These are phyloP conservation scores for Quillaja saponaria DNA, from an alignment of 306 rosid genomes.

Conservation along the genomic window DNA sequence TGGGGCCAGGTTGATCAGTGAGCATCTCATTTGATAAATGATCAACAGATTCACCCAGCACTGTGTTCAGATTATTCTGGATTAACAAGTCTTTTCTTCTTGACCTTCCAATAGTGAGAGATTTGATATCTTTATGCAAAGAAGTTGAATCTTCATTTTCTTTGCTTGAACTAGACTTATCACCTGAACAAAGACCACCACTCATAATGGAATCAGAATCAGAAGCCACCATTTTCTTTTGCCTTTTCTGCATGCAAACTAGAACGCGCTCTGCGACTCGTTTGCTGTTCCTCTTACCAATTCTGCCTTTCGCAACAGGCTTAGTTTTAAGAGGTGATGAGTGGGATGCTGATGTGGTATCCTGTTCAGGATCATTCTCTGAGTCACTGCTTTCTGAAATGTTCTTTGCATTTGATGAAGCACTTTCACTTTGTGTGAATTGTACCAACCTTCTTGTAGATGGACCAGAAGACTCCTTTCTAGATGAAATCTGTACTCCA, in stretches of 20 bases:
- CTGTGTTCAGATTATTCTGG: constrained; percentile 36
- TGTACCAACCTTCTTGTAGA: constrained; percentile 62
- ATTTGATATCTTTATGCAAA: constrained; percentile 41
- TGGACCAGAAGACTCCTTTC: constrained; percentile 55
- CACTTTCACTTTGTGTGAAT: constrained; percentile 82
- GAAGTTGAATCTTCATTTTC: constrained; percentile 40
- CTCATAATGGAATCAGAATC: constrained; percentile 84
- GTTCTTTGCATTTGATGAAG: constrained; percentile 88
- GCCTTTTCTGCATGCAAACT: constrained; percentile 85
- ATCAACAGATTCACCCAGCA: constrained; percentile 56
- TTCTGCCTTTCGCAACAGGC: constrained; percentile 55
- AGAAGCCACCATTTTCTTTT: constrained; percentile 70
- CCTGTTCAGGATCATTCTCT: constrained; percentile 77
- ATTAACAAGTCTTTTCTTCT: constrained; percentile 43
- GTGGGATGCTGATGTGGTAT: constrained; percentile 47
- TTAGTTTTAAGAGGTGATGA: constrained; percentile 58
- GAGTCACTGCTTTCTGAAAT: constrained; percentile 94
- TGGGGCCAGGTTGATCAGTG: constrained; percentile 51
- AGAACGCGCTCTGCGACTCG: constrained; percentile 91
- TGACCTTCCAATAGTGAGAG: constrained; percentile 40
- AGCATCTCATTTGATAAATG: constrained; percentile 59
- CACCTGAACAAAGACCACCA: constrained; percentile 46
- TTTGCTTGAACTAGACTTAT: not conserved
- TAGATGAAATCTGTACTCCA: constrained; percentile 42
- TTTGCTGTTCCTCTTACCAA: constrained; percentile 85